These are phyloP conservation scores for Diaporthe sp. DNA, from an alignment of 2,329 filamentous ascomycete genomes.

Conservation along the genomic window DNA sequence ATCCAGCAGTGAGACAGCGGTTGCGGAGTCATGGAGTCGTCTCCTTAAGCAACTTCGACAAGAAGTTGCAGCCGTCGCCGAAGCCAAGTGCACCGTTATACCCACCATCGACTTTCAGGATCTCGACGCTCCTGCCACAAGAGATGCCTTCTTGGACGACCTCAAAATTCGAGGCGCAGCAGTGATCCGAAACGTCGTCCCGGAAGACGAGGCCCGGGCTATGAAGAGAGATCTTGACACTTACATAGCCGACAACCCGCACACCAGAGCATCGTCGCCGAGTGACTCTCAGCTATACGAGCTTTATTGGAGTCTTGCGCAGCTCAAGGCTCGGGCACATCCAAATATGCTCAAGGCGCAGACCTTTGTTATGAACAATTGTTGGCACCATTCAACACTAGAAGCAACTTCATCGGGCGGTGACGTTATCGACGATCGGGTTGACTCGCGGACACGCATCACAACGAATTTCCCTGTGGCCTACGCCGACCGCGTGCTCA, in stretches of 20 bases:
- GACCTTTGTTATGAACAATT: conserved; percentile 60
- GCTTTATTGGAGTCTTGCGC: conserved; percentile 56
- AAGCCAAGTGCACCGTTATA: conserved; percentile 51
- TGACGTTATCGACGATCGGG: conserved; percentile 44
- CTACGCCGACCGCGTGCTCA: conserved; percentile 73
- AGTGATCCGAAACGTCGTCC: conserved; percentile 49
- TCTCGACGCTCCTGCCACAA: conserved; percentile 42
- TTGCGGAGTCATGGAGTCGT: conserved; percentile 55
- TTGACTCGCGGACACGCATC: conserved; percentile 57
- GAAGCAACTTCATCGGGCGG: neutral
- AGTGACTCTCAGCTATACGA: conserved; percentile 51
- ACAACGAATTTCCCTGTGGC: conserved; percentile 59
- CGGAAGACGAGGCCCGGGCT: conserved; percentile 45
- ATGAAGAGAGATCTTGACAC: conserved; percentile 65
- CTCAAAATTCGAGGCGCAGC: conserved; percentile 49
- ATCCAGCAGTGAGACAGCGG: conserved; percentile 51
- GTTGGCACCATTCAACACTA: conserved; percentile 61
- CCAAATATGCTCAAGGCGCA: conserved; percentile 54
- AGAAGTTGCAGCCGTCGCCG: conserved; percentile 54
- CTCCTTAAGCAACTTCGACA: conserved; percentile 51
- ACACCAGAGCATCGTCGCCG: conserved; percentile 47
- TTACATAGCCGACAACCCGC: conserved; percentile 65
- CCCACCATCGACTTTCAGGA: conserved; percentile 58
- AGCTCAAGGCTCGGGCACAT: conserved; percentile 55
- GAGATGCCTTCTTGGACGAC: conserved; percentile 44